Conservation (phyloP, 1,139 yeast genomes). For the Pneumocystis murina region DNA sequence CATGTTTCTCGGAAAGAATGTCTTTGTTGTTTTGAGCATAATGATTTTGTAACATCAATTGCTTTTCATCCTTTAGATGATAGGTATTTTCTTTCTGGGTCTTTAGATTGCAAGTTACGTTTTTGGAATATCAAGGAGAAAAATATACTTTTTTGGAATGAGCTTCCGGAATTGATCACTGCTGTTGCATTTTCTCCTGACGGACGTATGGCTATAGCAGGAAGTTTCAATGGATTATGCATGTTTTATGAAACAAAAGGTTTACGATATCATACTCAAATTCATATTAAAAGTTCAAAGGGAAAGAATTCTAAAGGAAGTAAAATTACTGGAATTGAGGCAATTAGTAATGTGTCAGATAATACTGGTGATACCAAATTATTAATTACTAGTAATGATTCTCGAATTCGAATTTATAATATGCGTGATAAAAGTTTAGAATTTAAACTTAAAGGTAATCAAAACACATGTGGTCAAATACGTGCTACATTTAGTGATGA, state of each 20-base stretch:
- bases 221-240: conserved; percentile 68
- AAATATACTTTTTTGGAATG: conserved; percentile 34
- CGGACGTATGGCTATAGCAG: conserved; percentile 52
- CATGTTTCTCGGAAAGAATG: conserved; percentile 55
- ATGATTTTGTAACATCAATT: conserved; percentile 71
- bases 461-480: conserved; percentile 57
- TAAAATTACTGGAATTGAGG: conserved; percentile 39
- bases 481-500: conserved; percentile 49
- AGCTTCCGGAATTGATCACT: conserved; percentile 40
- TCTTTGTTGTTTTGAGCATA: conserved; percentile 51
- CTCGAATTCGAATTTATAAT: conserved; percentile 54
- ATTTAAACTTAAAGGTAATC: conserved; percentile 57
- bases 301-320: conserved; percentile 25
- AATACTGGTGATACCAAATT: conserved; percentile 13
- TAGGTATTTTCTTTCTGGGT: conserved; percentile 71
- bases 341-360: conserved; percentile 15
- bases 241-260: conserved; percentile 52
- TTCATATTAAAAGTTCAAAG: conserved; percentile 32
- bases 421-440: conserved; percentile 42
- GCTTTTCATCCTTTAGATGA: conserved; percentile 79
- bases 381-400: conserved; percentile 54
- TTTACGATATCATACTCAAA: conserved; percentile 37
- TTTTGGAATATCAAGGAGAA: conserved; percentile 77
- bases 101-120: conserved; percentile 62
- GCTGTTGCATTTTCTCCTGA: conserved; percentile 58